Evolutionary conservation across 495 filamentous ascomycete species (phyloP).

Genomic region (Podospora pseudoanserina): DNA sequence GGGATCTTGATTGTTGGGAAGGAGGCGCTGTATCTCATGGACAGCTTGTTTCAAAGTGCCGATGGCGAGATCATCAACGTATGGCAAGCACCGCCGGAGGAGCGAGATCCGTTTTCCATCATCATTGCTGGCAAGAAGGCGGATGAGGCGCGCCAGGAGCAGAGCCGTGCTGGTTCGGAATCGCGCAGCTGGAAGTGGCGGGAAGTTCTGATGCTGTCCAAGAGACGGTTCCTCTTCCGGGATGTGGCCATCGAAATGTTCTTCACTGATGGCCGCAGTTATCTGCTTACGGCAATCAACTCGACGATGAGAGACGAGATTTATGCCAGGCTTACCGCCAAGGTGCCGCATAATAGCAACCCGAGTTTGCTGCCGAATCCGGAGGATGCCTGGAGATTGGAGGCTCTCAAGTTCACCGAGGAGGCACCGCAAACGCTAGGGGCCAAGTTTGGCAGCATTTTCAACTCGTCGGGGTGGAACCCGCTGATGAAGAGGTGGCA

Average conservation of each 20-base stretch:
- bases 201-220: constrained; percentile 94
- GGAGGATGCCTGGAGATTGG: constrained; percentile 80
- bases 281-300: constrained; percentile 79
- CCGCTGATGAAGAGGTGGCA: constrained; percentile 89
- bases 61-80: constrained; percentile 97
- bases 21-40: constrained; percentile 85
- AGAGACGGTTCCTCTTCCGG: constrained; percentile 89
- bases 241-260: constrained; percentile 95
- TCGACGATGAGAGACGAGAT: constrained; percentile 71
- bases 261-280: constrained; percentile 94
- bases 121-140: constrained; percentile 81
- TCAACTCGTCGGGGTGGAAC: constrained; percentile 69
- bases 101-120: constrained; percentile 90
- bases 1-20: constrained; percentile 93
- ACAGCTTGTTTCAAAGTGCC: constrained; percentile 87
- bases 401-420: constrained; percentile 76
- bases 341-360: constrained; percentile 70
- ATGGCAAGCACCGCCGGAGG: constrained; percentile 85
- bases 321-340: constrained; percentile 64
- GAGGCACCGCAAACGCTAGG: constrained; percentile 80
- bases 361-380: constrained; percentile 49
- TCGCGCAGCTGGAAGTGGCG: constrained; percentile 90
- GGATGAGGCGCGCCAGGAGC: constrained; percentile 51
- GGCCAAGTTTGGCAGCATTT: constrained; percentile 91
- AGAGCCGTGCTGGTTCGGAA: constrained; percentile 61